Base-by-base conservation (phyloP, 257 asterid genomes). In the Penstemon newberryi region DNA sequence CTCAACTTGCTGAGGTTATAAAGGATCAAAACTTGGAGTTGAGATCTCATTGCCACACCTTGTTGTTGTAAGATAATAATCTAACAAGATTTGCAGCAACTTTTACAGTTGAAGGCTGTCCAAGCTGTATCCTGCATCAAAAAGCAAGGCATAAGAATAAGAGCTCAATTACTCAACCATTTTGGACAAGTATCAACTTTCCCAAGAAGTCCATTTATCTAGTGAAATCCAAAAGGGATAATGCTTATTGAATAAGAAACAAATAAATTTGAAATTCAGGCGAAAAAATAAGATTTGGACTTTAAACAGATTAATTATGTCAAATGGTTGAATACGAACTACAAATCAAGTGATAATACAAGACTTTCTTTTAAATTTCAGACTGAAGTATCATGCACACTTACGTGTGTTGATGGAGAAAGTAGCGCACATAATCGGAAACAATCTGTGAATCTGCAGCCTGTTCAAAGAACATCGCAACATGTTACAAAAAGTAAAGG, bases 331-430 rank as follows among this genome's bases (percentile, higher is more conserved):
- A 51, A 70, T 12, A 11, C 50, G 36, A 60, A 53, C 53, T 44
- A 45, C 43, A 56, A 43, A 56, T 19, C 56, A 19, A 45, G 40
- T 8, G 44, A 39, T 47, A 54, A 44, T 69, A 56, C 62, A 63
- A 50, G 64, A 63, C 33, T 47, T 7, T 4, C 4, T 46, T 52
- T 52, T 43, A 36, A 33, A 11, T 54, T 33, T 57, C 8, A 33
- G 69, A 5, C 37, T 49, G 10, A 47, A 6, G n/a, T 43, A 18
- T 47, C 36, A 60, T 6, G 66, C 43, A 63, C 54, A 78, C 89
- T 80, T 78, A 90, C 94, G 90, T 90, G 85, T 90, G 96, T 56
- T 90, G 96, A 72, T 87, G 91, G 72, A 90, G 94, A 72, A 78
- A 90, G 89, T 82, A 73, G 59, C 94, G 89, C 40, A 86, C 94